These are phyloP conservation scores for Pleurotus citrinopileatus DNA, from an alignment of 768 basidiomycete genomes.

Conservation along the genomic window DNA sequence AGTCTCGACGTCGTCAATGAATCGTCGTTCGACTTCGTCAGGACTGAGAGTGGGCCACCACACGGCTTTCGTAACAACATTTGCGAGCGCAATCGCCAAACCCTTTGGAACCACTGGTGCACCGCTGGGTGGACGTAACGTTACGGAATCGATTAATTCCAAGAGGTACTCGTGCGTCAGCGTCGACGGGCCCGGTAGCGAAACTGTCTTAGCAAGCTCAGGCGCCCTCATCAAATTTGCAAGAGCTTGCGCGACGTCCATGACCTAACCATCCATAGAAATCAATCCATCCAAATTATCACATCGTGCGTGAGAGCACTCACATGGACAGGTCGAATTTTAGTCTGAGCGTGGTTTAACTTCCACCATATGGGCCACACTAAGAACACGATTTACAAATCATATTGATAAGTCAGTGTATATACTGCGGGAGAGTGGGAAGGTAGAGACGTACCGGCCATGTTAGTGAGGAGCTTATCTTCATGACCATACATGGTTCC, in stretches of 20 bases:
- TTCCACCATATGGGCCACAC: constrained; percentile 95
- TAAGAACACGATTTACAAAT: constrained; percentile 27
- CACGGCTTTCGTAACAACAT: constrained; percentile 47
- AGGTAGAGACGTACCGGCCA: constrained; percentile 64
- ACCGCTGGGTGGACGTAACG: constrained; percentile 68
- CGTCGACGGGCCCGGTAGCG: constrained; percentile 86
- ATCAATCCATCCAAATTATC: constrained; percentile 16
- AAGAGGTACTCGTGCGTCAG: constrained; percentile 80
- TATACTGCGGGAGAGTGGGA: constrained; percentile 13
- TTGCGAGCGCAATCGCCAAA: constrained; percentile 63
- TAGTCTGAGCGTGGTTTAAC: constrained; percentile 84
- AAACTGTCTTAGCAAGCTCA: constrained; percentile 63
- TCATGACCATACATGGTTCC: constrained; percentile 89
- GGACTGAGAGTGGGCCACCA: constrained; percentile 95
- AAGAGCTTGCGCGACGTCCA: constrained; percentile 93
- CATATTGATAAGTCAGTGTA: constrained; percentile 11
- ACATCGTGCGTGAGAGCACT: constrained; percentile 24
- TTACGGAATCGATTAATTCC: constrained; percentile 75
- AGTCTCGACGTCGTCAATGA: constrained; percentile 74
- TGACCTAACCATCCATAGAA: constrained; percentile 49
- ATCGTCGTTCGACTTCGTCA: constrained; percentile 88
- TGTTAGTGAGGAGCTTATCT: constrained; percentile 90
- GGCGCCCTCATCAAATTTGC: constrained; percentile 68
- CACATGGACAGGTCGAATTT: constrained; percentile 90
- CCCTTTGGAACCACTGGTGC: constrained; percentile 77